phyloP scores from a whole-genome alignment of 2,329 filamentous ascomycete species.

The Verticillium dahliae region DNA sequence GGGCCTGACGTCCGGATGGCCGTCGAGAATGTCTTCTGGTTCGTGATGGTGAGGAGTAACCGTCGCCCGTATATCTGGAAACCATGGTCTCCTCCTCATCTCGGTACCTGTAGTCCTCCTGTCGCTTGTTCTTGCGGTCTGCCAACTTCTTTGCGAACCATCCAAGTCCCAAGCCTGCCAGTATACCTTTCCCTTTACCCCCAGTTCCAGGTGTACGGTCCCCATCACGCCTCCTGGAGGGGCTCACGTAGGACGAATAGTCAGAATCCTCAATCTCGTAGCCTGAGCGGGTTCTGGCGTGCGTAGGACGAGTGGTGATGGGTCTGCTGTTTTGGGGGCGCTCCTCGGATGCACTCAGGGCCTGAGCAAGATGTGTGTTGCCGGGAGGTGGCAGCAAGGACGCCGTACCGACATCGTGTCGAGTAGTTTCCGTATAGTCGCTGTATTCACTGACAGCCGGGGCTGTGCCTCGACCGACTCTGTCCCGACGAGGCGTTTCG shows the following conservation, averaged over 20 bases:
- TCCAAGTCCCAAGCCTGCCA: conserved; percentile 59
- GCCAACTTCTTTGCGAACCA: conserved; percentile 62
- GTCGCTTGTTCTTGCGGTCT: conserved; percentile 41
- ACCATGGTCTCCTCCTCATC: conserved; percentile 51
- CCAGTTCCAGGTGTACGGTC: conserved; percentile 28
- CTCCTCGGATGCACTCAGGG: conserved; percentile 36
- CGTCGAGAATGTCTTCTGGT: conserved; percentile 17
- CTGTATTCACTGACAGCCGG: conserved; percentile 44
- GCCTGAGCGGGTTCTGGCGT: conserved; percentile 34
- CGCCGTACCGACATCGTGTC: conserved; percentile 24
- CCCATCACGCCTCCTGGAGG: conserved; percentile 49
- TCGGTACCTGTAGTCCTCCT: conserved; percentile 36
- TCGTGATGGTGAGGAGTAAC: conserved; percentile 40
- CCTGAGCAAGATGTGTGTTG: conserved; percentile 33
- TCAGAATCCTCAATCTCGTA: conserved; percentile 47
- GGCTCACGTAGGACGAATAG: conserved; percentile 56
- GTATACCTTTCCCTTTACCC: conserved; percentile 48
- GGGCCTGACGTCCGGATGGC: conserved; percentile 16
- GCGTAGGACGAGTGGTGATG: conserved; percentile 40
- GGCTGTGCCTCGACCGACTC: conserved; percentile 25
- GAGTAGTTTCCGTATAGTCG: conserved; percentile 36
- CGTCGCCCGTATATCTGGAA: conserved; percentile 66
- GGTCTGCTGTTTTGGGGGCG: conserved; percentile 31
- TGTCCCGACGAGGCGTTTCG: conserved; percentile 49
- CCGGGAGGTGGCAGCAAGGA: conserved; percentile 41